Evolutionary conservation across 1,284 basidiomycete species (phyloP).

Genomic region (Tausonia pullulans): DNA sequence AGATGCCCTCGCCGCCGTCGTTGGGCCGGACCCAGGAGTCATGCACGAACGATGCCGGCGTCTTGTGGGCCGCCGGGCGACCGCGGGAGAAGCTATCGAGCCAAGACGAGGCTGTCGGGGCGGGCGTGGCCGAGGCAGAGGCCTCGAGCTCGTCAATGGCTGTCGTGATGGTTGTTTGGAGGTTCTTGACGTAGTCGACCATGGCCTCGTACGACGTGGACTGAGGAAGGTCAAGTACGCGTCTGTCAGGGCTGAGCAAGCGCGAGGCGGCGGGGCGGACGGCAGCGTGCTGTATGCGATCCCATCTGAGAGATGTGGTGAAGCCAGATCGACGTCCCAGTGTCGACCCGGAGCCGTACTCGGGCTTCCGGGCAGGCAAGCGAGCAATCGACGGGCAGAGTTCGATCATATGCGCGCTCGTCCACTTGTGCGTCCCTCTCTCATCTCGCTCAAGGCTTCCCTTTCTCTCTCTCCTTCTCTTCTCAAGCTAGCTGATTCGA

Average conservation of each 20-base stretch:
- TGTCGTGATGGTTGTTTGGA: conserved; percentile 7
- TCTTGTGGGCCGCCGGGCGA: background rate
- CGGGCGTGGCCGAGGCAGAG: background rate
- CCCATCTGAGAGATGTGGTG: too few species aligned
- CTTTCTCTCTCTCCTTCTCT: too few species aligned
- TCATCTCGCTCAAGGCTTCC: too few species aligned
- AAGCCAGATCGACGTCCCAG: too few species aligned
- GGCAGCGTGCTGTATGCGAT: background rate
- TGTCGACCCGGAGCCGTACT: too few species aligned
- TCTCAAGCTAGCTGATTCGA: too few species aligned
- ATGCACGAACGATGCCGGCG: conserved; percentile 4
- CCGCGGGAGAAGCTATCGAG: background rate
- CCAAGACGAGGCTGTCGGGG: background rate
- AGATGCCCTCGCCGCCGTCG: conserved; percentile 75
- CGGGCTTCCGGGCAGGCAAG: too few species aligned
- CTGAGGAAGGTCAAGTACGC: background rate
- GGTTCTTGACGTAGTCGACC: conserved; percentile 3
- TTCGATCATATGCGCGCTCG: too few species aligned
- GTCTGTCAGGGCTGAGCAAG: background rate
- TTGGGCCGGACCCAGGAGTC: conserved; percentile 52
- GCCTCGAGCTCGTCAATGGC: conserved; percentile 7
- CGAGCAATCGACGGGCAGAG: too few species aligned
- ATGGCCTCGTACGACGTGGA: conserved; percentile 5
- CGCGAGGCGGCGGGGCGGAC: background rate
- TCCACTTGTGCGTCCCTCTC: too few species aligned